phyloP scores from a whole-genome alignment of 2,329 filamentous ascomycete genomes.

The Aureobasidium sp. region DNA sequence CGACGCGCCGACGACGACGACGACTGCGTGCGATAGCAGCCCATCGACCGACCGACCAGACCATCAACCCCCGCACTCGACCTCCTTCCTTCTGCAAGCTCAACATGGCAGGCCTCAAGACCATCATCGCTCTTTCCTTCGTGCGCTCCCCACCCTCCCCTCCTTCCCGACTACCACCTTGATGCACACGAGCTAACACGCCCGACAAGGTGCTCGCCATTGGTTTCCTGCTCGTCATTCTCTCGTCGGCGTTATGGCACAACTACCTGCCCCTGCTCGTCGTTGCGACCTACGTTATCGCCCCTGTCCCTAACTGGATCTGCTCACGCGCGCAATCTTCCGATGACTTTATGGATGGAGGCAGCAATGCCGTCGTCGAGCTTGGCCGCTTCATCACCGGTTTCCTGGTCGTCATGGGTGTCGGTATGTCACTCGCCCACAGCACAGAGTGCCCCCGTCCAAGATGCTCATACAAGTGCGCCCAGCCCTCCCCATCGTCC shows the following conservation, averaged over 20 bases:
- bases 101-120: constrained; percentile 81
- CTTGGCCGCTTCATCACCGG: constrained; percentile 90
- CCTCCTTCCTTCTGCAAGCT: not conserved
- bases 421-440: constrained; percentile 57
- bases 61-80: not conserved
- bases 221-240: constrained; percentile 96
- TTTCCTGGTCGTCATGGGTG: constrained; percentile 93
- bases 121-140: constrained; percentile 97
- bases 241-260: constrained; percentile 90
- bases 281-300: constrained; percentile 88
- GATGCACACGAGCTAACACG: constrained; percentile 6
- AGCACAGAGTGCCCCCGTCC: not conserved
- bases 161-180: not conserved
- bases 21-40: not conserved
- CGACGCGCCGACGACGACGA: not conserved
- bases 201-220: constrained; percentile 73
- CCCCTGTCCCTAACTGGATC: constrained; percentile 94
- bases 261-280: constrained; percentile 93
- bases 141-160: constrained; percentile 41
- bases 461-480: not conserved
- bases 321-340: constrained; percentile 79
- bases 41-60: not conserved
- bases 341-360: constrained; percentile 89
- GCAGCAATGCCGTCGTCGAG: constrained; percentile 76
- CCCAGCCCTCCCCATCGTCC: constrained; percentile 75